Conservation (phyloP, 371 early-diverging fungal species). For the Actinomucor elegans region DNA sequence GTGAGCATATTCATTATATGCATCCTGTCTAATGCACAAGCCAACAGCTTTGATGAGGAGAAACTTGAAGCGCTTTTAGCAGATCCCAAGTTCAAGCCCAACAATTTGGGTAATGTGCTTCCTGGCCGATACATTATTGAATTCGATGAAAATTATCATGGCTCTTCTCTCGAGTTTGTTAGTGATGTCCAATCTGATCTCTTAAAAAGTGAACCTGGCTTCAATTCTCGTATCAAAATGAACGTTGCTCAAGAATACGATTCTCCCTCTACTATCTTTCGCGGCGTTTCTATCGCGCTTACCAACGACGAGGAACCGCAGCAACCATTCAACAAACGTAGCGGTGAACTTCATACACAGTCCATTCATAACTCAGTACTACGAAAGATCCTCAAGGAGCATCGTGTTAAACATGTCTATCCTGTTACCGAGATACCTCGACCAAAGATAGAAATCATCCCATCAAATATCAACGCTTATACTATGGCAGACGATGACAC, state of each 20-base stretch:
- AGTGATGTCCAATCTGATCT: conserved; percentile 21
- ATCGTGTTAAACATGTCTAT: conserved; percentile 31
- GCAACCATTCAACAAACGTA: too few species aligned
- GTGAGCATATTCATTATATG: not conserved
- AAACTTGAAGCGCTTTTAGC: not conserved
- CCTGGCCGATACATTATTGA: conserved; percentile 42
- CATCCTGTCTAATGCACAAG: too few species aligned
- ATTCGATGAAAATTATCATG: conserved; percentile 24
- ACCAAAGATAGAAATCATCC: conserved; percentile 13
- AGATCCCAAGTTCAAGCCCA: conserved; percentile 23
- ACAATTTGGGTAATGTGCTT: conserved; percentile 20
- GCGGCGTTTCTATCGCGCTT: conserved; percentile 34
- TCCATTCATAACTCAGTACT: conserved; percentile 5
- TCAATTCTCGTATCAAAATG: conserved; percentile 21
- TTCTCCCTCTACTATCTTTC: conserved; percentile 27
- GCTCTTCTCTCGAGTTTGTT: conserved; percentile 25
- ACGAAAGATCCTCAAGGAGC: conserved; percentile 13
- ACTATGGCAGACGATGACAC: not conserved
- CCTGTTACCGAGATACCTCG: conserved; percentile 37
- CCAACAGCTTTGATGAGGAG: too few species aligned
- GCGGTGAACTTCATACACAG: not conserved
- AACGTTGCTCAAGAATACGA: conserved; percentile 29
- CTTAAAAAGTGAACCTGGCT: conserved; percentile 5
- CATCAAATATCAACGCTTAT: not conserved
- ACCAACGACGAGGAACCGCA: too few species aligned